Conservation (phyloP, 2,329 filamentous ascomycete genomes). For the Claviceps pazoutovae region DNA sequence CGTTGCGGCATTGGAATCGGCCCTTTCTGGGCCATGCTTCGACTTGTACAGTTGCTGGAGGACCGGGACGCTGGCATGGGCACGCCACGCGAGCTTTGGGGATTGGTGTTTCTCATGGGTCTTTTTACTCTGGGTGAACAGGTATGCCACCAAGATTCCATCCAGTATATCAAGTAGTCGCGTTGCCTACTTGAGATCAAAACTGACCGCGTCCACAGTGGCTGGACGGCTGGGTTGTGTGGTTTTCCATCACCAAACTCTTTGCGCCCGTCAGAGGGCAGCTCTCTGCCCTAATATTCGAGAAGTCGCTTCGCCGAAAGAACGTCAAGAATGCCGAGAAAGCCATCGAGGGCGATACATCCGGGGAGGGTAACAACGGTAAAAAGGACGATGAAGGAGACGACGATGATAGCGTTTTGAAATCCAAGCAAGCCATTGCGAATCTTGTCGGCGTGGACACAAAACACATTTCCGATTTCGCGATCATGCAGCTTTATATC, state of each 20-base stretch:
- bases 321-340: conserved; percentile 55
- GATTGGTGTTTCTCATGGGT: conserved; percentile 54
- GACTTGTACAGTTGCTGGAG: conserved; percentile 53
- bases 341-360: conserved; percentile 19
- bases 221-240: conserved; percentile 52
- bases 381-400: conserved; percentile 35
- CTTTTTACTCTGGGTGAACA: conserved; percentile 41
- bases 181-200: background rate
- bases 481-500: conserved; percentile 52
- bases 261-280: conserved; percentile 55
- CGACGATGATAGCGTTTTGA: conserved; percentile 32
- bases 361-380: conserved; percentile 18
- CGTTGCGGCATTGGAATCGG: conserved; percentile 49
- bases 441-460: conserved; percentile 69
- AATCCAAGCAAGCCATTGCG: conserved; percentile 54
- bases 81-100: conserved; percentile 42
- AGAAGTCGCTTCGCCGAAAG: conserved; percentile 64
- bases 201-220: conserved; percentile 22
- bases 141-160: conserved; percentile 10
- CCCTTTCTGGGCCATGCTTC: conserved; percentile 55
- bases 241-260: conserved; percentile 49
- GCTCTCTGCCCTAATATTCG: conserved; percentile 58
- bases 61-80: conserved; percentile 28
- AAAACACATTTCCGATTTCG: conserved; percentile 54
- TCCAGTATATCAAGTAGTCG: background rate